phyloP scores from a whole-genome alignment of 805 yeast species.

The Aciculoconidium aculeatum region DNA sequence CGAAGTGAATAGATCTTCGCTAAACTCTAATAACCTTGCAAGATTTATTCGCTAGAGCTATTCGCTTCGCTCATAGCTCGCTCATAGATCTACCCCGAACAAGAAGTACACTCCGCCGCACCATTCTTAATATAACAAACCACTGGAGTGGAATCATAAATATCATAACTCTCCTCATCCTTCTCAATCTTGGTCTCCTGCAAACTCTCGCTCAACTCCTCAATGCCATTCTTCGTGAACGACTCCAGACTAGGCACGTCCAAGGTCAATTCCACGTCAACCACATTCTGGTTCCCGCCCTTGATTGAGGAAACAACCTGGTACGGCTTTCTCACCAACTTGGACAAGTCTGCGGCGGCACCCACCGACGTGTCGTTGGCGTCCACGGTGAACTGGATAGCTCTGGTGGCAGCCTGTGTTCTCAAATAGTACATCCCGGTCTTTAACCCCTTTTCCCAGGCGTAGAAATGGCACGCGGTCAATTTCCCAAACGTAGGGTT shows the following conservation, averaged over 20 bases:
- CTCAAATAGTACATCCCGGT: conserved; percentile 98
- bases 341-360: conserved; percentile 2
- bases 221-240: conserved; percentile 5
- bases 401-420: conserved; percentile 96
- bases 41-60: no score
- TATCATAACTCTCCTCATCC: conserved; percentile 16
- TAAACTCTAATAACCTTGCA: no score
- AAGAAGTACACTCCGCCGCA: conserved; percentile 16
- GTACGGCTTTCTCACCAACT: conserved; percentile 20
- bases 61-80: no score
- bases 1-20: no score
- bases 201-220: conserved; percentile 6
- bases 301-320: conserved; percentile 9
- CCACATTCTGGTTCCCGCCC: conserved; percentile 5
- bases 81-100: no score
- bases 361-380: conserved; percentile 17
- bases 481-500: conserved; percentile 95
- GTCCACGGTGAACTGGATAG: conserved; percentile 76
- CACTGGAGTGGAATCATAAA: conserved; percentile 30
- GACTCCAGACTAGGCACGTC: conserved; percentile 5
- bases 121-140: conserved; percentile 24
- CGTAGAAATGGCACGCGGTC: conserved; percentile 97
- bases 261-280: conserved; percentile 2
- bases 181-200: conserved; percentile 7
- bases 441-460: conserved; percentile 97